Percentiles rank a stretch among this genome's conserved stretches.
Conservation (phyloP, 2,329 filamentous ascomycete species). For the Trichoderma asperellum region DNA sequence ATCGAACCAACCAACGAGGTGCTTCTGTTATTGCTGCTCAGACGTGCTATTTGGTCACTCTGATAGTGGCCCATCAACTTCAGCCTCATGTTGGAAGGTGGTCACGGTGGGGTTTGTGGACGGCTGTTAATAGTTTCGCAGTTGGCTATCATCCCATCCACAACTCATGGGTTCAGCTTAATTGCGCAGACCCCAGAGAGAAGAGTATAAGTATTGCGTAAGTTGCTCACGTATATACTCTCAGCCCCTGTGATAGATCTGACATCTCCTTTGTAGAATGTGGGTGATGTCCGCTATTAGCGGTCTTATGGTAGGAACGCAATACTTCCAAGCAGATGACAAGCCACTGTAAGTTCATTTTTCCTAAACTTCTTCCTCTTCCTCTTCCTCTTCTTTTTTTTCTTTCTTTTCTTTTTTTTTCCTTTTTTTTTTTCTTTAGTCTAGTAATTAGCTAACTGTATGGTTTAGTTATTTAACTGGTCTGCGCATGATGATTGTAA, state of each 20-base stretch:
- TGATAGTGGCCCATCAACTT: slow-evolving; percentile 47
- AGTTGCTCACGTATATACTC: slow-evolving; percentile 30
- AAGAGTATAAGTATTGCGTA: slow-evolving; percentile 55
- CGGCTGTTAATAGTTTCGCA: slow-evolving; percentile 53
- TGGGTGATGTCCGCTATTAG: slow-evolving; percentile 56
- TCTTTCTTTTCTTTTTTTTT: no score
- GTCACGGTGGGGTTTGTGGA: slow-evolving; percentile 56
- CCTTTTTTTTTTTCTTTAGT: no score
- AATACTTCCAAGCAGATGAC: slow-evolving; percentile 52
- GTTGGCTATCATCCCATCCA: slow-evolving; percentile 59
- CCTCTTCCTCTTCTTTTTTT: no score
- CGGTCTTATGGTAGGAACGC: slow-evolving; percentile 55
- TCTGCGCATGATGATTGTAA: slow-evolving; percentile 50
- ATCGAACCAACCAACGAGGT: slow-evolving; percentile 50
- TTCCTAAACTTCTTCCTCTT: no score
- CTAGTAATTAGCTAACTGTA: neutral
- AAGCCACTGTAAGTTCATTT: slow-evolving; percentile 43
- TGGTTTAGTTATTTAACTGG: slow-evolving; percentile 48
- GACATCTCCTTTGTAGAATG: slow-evolving; percentile 36
- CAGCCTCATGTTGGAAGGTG: slow-evolving; percentile 52
- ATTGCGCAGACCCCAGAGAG: slow-evolving; percentile 52
- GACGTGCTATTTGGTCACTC: slow-evolving; percentile 48
- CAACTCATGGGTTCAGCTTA: slow-evolving; percentile 58
- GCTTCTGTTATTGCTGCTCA: slow-evolving; percentile 50
- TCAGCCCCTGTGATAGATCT: neutral